phyloP scores from a whole-genome alignment of 805 yeast species.

The Teunomyces gatunensis region DNA sequence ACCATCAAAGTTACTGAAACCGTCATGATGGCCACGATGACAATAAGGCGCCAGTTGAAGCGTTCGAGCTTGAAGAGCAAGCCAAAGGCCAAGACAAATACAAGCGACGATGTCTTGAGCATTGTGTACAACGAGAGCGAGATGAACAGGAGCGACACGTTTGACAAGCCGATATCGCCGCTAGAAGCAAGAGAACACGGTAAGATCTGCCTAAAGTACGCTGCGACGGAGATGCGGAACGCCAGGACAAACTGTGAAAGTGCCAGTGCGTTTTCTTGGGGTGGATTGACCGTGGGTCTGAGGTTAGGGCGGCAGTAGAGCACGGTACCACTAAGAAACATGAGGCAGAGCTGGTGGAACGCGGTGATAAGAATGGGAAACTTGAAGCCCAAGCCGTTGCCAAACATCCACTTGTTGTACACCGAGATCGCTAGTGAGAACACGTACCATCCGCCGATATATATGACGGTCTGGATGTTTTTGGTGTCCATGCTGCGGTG shows the following conservation, averaged over 20 bases:
- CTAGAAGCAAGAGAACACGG: slow-evolving; percentile 89
- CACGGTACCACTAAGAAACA: slow-evolving; percentile 48
- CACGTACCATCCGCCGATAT: slow-evolving; percentile 62
- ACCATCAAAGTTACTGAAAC: slow-evolving; percentile 89
- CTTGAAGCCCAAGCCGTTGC: slow-evolving; percentile 65
- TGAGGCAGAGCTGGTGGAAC: slow-evolving; percentile 74
- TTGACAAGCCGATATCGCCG: slow-evolving; percentile 92
- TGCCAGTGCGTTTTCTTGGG: not conserved
- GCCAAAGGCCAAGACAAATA: slow-evolving; percentile 88
- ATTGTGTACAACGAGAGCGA: slow-evolving; percentile 86
- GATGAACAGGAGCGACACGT: slow-evolving; percentile 74
- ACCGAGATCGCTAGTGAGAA: slow-evolving; percentile 69
- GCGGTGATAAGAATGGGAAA: slow-evolving; percentile 86
- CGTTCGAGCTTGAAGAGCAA: slow-evolving; percentile 75
- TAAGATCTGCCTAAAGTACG: slow-evolving; percentile 53
- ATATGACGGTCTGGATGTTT: slow-evolving; percentile 21
- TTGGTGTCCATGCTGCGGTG: slow-evolving; percentile 1
- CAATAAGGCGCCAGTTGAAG: slow-evolving; percentile 62
- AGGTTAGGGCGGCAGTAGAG: slow-evolving; percentile 48
- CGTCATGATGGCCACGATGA: slow-evolving; percentile 77
- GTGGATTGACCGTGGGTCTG: slow-evolving; percentile 33
- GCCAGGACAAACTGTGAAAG: slow-evolving; percentile 15
- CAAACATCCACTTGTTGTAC: slow-evolving; percentile 98
- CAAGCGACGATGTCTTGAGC: slow-evolving; percentile 84
- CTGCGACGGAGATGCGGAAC: slow-evolving; percentile 17